phyloP scores from a whole-genome alignment of 202 grass and related monocot genomes.

The Schoenoplectus triqueter region DNA sequence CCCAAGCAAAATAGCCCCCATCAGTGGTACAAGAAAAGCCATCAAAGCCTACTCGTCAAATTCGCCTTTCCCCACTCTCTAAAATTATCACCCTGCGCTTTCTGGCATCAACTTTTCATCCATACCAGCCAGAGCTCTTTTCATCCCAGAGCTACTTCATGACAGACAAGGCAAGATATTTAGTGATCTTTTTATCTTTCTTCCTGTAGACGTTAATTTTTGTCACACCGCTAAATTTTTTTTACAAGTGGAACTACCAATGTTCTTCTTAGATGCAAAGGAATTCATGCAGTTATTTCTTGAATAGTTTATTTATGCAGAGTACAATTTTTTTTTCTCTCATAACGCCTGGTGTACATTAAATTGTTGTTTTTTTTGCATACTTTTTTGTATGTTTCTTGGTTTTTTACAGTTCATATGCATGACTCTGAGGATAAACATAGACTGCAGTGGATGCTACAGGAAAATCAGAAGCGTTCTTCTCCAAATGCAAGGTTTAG shows the following conservation, averaged over 20 bases:
- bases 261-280: no score
- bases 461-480: conserved; percentile 76
- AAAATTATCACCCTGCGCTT: conserved; percentile 36
- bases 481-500: conserved; percentile 78
- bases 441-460: conserved; percentile 96
- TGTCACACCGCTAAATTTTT: no score
- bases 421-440: conserved; percentile 90
- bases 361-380: background rate
- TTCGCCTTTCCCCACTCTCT: conserved; percentile 31
- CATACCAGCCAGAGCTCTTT: conserved; percentile 25
- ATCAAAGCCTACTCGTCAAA: conserved; percentile 27
- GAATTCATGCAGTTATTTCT: no score
- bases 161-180: conserved; percentile 42
- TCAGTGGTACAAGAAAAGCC: conserved; percentile 39
- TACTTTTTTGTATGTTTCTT: background rate
- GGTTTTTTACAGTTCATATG: conserved; percentile 48
- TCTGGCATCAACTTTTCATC: conserved; percentile 36
- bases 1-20: conserved; percentile 31
- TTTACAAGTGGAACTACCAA: no score
- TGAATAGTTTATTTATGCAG: no score
- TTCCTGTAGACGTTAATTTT: no score
- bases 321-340: no score
- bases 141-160: conserved; percentile 42
- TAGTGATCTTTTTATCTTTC: conserved; percentile 1
- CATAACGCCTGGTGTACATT: no score